Evolutionary conservation across 352 stramenopile genomes (phyloP).

Genomic region (Globisporangium acanthophoron): DNA sequence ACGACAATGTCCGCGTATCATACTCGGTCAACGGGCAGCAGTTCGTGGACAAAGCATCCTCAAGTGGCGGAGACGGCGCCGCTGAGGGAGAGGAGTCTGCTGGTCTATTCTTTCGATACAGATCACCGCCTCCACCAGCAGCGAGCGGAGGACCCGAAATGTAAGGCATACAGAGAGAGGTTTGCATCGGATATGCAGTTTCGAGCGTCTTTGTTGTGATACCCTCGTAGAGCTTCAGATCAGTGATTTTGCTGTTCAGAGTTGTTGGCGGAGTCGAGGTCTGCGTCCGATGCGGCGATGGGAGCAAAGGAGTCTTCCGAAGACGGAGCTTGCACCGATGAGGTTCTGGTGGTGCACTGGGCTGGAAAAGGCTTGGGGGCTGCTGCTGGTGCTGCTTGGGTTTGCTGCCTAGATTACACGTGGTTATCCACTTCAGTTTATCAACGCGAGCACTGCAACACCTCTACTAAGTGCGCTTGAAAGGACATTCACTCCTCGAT

Average conservation of each 20-base stretch:
- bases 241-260: slow-evolving; percentile 77
- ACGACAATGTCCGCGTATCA: slow-evolving; percentile 11
- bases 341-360: no score
- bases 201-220: slow-evolving; percentile 10
- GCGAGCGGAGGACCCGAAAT: slow-evolving; percentile 9
- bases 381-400: no score
- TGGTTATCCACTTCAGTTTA: no score
- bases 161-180: neutral
- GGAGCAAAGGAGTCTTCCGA: no score
- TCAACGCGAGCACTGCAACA: no score
- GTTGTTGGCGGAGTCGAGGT: slow-evolving; percentile 8
- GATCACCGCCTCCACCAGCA: neutral
- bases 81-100: neutral
- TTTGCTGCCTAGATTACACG: no score
- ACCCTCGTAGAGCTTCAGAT: slow-evolving; percentile 42
- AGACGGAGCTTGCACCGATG: no score
- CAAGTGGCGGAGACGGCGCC: neutral
- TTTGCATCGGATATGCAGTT: no score
- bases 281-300: no score
- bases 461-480: no score
- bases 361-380: no score
- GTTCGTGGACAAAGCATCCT: slow-evolving; percentile 6
- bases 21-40: slow-evolving; percentile 17
- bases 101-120: slow-evolving; percentile 10
- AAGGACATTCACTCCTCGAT: no score